These are phyloP conservation scores for Aspergillus steynii DNA, from an alignment of 495 filamentous ascomycete genomes.

Conservation along the genomic window DNA sequence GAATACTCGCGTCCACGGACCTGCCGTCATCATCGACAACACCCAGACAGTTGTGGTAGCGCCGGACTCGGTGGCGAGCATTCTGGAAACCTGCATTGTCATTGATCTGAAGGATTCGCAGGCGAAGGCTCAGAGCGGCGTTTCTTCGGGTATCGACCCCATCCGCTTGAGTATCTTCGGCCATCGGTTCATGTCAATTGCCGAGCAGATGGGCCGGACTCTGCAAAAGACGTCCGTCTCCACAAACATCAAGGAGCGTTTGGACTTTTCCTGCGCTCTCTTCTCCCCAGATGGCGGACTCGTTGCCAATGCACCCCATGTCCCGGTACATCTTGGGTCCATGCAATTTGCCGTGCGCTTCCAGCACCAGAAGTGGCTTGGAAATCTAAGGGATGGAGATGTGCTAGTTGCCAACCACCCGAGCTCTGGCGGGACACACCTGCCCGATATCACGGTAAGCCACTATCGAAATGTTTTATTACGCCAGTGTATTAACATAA, in stretches of 20 bases:
- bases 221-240: constrained; percentile 96
- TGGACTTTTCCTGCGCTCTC: constrained; percentile 95
- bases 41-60: constrained; percentile 96
- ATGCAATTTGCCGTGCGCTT: constrained; percentile 96
- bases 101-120: constrained; percentile 54
- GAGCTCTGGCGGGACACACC: constrained; percentile 83
- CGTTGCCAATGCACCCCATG: constrained; percentile 92
- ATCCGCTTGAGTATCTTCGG: constrained; percentile 96
- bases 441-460: constrained; percentile 91
- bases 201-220: constrained; percentile 95
- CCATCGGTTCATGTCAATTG: constrained; percentile 98
- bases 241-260: constrained; percentile 95
- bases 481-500: too few species aligned
- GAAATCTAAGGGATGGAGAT: constrained; percentile 85
- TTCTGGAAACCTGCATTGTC: constrained; percentile 47
- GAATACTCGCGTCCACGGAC: constrained; percentile 77
- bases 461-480: too few species aligned
- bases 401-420: constrained; percentile 96
- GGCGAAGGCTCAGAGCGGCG: constrained; percentile 67
- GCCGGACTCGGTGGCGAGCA: constrained; percentile 62
- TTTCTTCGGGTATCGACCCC: constrained; percentile 69
- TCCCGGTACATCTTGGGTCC: constrained; percentile 87
- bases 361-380: constrained; percentile 89
- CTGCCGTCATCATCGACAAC: constrained; percentile 89
- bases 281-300: constrained; percentile 90